Percentiles rank a stretch among this genome's conserved stretches.
These are phyloP conservation scores for Pseudogymnoascus sp. DNA, from an alignment of 2,329 filamentous ascomycete genomes.

Conservation along the genomic window DNA sequence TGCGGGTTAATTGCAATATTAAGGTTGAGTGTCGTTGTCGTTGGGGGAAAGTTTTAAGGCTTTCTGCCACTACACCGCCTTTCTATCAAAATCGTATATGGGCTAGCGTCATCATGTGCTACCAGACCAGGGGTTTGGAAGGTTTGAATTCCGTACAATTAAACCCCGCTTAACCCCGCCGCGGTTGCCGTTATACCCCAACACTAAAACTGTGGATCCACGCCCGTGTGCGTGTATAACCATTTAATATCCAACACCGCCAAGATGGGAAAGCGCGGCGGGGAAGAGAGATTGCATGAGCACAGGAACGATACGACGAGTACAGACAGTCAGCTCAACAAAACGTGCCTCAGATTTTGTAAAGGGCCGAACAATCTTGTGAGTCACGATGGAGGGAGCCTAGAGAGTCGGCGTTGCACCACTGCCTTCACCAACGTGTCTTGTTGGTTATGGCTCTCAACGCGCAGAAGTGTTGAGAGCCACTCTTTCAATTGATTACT, in stretches of 20 bases:
- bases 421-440: neutral
- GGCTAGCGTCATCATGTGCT: neutral
- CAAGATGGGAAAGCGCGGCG: neutral
- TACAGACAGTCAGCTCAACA: slow-evolving; percentile 1
- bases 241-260: neutral
- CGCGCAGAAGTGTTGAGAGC: neutral
- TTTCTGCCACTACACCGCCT: slow-evolving; percentile 11
- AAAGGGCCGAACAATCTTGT: neutral
- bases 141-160: too few species aligned
- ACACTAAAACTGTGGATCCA: too few species aligned
- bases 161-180: neutral
- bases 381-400: neutral
- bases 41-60: slow-evolving; percentile 2
- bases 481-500: neutral
- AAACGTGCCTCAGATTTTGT: neutral
- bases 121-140: neutral
- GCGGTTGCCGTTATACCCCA: neutral
- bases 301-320: neutral
- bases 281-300: neutral
- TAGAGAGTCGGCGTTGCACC: neutral
- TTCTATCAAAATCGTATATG: neutral
- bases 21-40: neutral
- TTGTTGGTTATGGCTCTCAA: too few species aligned
- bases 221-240: too few species aligned
- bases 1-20: neutral